Evolutionary conservation across 305 asterid genomes (phyloP), one percentile per base, ranked within the genome.

Genomic region (Andrographis paniculata): DNA sequence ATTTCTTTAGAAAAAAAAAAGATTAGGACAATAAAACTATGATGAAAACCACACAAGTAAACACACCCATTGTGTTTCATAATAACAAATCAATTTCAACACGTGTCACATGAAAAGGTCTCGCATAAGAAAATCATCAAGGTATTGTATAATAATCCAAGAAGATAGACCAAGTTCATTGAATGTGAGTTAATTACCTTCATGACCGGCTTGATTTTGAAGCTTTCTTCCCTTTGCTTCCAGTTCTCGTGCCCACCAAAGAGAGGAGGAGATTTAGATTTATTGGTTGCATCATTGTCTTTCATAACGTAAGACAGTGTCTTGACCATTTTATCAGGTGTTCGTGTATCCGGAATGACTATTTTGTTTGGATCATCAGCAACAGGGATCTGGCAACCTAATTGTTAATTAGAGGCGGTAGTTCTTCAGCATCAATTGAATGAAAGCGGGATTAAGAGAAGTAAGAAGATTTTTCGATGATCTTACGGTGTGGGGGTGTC

Each of bases 221-320:
- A 91, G 73, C 95, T 83, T 59, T 67, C 75, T 9, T 86, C 82
- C 69, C 99, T 80, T 62, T 80, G 82, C 56, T 77, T 40, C 99
- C 99, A 91, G 42, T 76, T 77, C 59, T 63, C 75, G 61, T 83
- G 82, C 55, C 96, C 96, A 60, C 96, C 96, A 67, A 86, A 91
- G 49, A 91, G 74, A 69, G 95, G 95, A 60, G 70, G 48, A 27
- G 78, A 57, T 22, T 68, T 70, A 58, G 95, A 71, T 64, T 70
- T 91, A 54, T 74, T 77, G 47, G 48, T 53, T 33, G 56, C 54
- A 42, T 44, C 42, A 56, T 41, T 56, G 61, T 85, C 89, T 65
- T 83, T 95, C 76, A 40, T 48, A 20, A 83, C 42, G 66, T 91
- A 91, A 22, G 82, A 80, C 30, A 91, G 75, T 28, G 63, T 72